A percentile compares a stretch with the other conserved stretches of the same genome.
phyloP scores from a whole-genome alignment of 345 rosid species.

The Pistacia integerrima region DNA sequence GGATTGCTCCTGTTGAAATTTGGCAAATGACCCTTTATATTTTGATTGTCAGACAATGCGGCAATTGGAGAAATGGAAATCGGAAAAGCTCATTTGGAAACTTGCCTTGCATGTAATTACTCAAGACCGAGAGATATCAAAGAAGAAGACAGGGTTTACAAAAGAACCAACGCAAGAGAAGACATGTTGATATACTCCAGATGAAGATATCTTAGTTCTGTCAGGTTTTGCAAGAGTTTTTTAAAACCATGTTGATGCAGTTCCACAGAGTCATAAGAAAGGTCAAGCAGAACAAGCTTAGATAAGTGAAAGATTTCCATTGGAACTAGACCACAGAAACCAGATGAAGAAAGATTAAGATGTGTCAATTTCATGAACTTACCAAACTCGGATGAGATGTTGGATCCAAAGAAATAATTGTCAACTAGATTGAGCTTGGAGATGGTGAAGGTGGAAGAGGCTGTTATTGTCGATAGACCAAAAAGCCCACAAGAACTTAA shows the following conservation, averaged over 20 bases:
- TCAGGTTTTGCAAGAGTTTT: not conserved
- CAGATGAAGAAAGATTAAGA: too few species aligned
- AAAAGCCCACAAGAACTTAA: too few species aligned
- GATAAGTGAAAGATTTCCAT: too few species aligned
- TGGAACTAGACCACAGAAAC: too few species aligned
- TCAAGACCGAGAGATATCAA: not conserved
- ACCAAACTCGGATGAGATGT: too few species aligned
- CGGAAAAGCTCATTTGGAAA: not conserved
- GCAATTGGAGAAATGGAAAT: not conserved
- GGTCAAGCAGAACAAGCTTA: not conserved
- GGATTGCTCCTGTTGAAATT: not conserved
- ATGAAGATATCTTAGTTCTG: not conserved
- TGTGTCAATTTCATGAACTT: too few species aligned
- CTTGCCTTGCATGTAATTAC: not conserved
- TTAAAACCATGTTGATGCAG: not conserved
- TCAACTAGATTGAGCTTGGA: conserved; percentile 26
- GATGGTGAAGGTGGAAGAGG: too few species aligned
- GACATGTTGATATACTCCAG: not conserved
- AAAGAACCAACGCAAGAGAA: not conserved
- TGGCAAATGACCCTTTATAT: too few species aligned
- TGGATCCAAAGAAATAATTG: conserved; percentile 16
- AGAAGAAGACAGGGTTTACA: not conserved
- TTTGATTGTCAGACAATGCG: not conserved
- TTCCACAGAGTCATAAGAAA: not conserved
- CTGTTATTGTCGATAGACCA: too few species aligned